Evolutionary conservation across 148 eudicot genomes (phyloP).

Genomic region (Spergularia marina): DNA sequence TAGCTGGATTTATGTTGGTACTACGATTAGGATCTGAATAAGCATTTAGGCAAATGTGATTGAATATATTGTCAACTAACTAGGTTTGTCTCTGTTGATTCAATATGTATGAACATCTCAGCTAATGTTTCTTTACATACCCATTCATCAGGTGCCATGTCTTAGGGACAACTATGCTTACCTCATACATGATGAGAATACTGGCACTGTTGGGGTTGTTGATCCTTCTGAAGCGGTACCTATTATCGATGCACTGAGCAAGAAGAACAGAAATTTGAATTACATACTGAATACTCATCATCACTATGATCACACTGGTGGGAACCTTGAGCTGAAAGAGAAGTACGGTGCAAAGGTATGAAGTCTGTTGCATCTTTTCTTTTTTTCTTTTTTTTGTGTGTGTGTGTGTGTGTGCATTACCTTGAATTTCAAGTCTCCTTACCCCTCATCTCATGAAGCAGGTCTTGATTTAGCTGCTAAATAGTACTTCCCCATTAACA

Average conservation of each 20-base stretch:
- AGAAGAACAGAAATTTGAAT: slow-evolving; percentile 58
- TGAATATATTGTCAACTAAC: background rate
- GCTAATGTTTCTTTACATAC: background rate
- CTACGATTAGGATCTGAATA: background rate
- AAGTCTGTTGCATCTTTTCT: background rate
- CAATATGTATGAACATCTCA: background rate
- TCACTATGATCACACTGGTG: slow-evolving; percentile 91
- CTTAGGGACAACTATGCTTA: slow-evolving; percentile 85
- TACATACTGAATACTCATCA: slow-evolving; percentile 91
- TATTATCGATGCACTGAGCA: slow-evolving; percentile 62
- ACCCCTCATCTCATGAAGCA: background rate
- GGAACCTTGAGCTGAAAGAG: slow-evolving; percentile 77
- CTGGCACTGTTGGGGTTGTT: slow-evolving; percentile 92
- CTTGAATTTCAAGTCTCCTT: background rate
- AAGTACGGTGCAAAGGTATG: slow-evolving; percentile 96
- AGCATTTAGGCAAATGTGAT: background rate
- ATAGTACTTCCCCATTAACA: no score
- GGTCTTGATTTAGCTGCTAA: no score
- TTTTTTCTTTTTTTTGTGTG: no score
- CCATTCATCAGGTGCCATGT: slow-evolving; percentile 68
- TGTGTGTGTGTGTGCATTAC: no score
- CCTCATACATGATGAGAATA: slow-evolving; percentile 72
- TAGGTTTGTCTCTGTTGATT: background rate
- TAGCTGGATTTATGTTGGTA: background rate
- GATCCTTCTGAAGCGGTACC: slow-evolving; percentile 94